A percentile compares a stretch with the other conserved stretches of the same genome.
phyloP scores from a whole-genome alignment of 306 rosid species.

The Inga laurina region DNA sequence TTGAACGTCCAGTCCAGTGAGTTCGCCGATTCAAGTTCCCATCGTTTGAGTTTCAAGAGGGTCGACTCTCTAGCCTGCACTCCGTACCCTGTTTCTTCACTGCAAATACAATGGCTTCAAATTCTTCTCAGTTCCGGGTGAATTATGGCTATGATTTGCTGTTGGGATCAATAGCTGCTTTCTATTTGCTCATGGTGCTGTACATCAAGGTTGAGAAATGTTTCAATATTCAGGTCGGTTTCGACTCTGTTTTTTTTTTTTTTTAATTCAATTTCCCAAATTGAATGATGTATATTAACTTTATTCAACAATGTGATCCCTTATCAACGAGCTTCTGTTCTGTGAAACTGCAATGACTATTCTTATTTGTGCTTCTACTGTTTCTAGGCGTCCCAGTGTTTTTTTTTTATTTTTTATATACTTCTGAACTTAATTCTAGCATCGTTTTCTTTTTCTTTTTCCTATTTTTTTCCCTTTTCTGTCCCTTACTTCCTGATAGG shows the following conservation, averaged over 20 bases:
- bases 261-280: no score
- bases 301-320: background rate
- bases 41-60: no score
- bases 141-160: constrained; percentile 72
- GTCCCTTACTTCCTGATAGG: no score
- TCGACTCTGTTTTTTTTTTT: background rate
- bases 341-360: background rate
- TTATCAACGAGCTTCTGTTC: background rate
- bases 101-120: constrained; percentile 56
- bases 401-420: background rate
- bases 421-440: background rate
- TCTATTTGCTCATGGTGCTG: constrained; percentile 68
- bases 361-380: background rate
- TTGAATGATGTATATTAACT: background rate
- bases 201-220: constrained; percentile 97
- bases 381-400: background rate
- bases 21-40: no score
- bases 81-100: background rate
- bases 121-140: constrained; percentile 40
- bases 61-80: background rate
- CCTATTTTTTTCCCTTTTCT: no score
- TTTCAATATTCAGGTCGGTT: constrained; percentile 79
- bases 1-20: no score
- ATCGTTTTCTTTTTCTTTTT: no score
- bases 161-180: constrained; percentile 29